Percentiles rank a stretch among this genome's conserved stretches.
These are phyloP conservation scores for Serendipita sp. DNA, from an alignment of 768 basidiomycete genomes.

Conservation along the genomic window DNA sequence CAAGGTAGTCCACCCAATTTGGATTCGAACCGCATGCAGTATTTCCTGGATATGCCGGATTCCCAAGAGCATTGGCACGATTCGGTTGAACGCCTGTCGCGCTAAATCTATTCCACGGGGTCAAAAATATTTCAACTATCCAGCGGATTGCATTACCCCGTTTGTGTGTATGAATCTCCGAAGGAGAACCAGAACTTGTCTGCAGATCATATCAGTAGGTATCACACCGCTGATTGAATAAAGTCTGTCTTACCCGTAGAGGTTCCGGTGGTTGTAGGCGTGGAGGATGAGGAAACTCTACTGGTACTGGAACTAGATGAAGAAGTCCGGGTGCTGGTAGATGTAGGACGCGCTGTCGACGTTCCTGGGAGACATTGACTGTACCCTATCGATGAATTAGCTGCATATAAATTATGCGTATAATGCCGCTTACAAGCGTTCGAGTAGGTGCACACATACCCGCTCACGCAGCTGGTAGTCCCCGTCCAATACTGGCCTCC, in stretches of 20 bases:
- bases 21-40: conserved; percentile 36
- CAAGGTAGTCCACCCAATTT: conserved; percentile 45
- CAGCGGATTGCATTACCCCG: background rate
- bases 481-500: background rate
- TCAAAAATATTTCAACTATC: background rate
- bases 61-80: conserved; percentile 34
- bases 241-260: conserved; percentile 10
- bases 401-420: conserved; percentile 9
- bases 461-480: conserved; percentile 23
- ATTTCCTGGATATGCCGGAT: conserved; percentile 36
- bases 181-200: conserved; percentile 43
- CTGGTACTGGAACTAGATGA: conserved; percentile 5
- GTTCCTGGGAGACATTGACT: conserved; percentile 23
- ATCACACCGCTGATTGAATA: too few species aligned
- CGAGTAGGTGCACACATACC: conserved; percentile 16
- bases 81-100: conserved; percentile 25
- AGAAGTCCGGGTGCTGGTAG: background rate
- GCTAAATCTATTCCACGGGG: background rate
- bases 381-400: conserved; percentile 23
- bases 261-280: conserved; percentile 13
- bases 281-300: conserved; percentile 9
- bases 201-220: too few species aligned
- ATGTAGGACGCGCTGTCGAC: background rate
- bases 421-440: background rate
- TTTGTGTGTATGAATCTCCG: conserved; percentile 19